phyloP scores from a whole-genome alignment of 2,329 filamentous ascomycete genomes.

The Sporothrix inflata region DNA sequence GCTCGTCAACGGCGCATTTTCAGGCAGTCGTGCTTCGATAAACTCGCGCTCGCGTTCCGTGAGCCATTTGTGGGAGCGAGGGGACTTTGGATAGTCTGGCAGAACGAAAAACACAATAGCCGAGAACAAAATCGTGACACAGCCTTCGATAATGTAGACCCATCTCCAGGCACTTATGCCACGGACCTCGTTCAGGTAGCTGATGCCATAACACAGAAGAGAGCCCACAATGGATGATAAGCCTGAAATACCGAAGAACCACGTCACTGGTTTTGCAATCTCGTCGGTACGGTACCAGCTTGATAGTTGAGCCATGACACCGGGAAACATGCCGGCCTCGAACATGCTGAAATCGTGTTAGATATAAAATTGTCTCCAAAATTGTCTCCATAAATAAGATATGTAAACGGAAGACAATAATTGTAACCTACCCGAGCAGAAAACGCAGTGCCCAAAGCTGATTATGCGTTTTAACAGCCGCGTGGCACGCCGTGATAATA shows the following conservation, averaged over 20 bases:
- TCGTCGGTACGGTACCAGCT: slow-evolving; percentile 54
- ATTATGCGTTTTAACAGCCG: slow-evolving; percentile 11
- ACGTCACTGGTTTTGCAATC: slow-evolving; percentile 47
- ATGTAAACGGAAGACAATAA: too few relatives aligned
- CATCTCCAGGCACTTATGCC: slow-evolving; percentile 40
- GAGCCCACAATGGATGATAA: slow-evolving; percentile 44
- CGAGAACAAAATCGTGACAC: slow-evolving; percentile 47
- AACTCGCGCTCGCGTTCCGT: slow-evolving; percentile 31
- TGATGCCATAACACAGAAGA: slow-evolving; percentile 40
- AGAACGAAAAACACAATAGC: slow-evolving; percentile 45
- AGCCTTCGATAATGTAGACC: slow-evolving; percentile 51
- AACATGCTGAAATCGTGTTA: slow-evolving; percentile 32
- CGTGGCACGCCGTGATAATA: slow-evolving; percentile 25
- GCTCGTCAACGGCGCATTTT: slow-evolving; percentile 28
- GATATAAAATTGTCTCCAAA: background rate
- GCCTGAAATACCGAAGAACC: slow-evolving; percentile 48
- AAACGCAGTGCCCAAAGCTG: slow-evolving; percentile 25
- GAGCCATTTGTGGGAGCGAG: slow-evolving; percentile 28
- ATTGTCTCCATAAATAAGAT: too few relatives aligned
- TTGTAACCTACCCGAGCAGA: slow-evolving; percentile 18
- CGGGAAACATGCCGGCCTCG: slow-evolving; percentile 50
- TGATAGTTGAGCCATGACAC: slow-evolving; percentile 47
- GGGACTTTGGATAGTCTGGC: slow-evolving; percentile 47
- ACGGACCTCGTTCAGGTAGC: slow-evolving; percentile 37
- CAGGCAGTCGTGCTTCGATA: slow-evolving; percentile 28